Evolutionary conservation across 495 filamentous ascomycete species (phyloP).

Genomic region (Acidomyces sp.): DNA sequence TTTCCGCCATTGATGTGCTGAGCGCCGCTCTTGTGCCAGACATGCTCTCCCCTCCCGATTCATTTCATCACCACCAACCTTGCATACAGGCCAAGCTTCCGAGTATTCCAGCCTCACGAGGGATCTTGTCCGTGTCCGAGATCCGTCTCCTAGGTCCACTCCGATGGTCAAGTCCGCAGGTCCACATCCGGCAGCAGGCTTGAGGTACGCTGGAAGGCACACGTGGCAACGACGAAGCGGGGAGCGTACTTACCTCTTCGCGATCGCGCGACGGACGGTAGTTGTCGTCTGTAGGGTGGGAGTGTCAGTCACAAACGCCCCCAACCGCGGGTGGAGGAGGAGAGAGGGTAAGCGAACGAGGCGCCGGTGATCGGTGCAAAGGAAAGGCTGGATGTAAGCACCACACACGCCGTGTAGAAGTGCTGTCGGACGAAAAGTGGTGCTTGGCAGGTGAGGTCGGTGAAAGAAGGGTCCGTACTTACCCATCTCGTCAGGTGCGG

Average conservation of each 20-base stretch:
- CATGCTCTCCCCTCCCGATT: no score
- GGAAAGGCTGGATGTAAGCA: not conserved
- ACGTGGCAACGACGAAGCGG: slow-evolving; percentile 12
- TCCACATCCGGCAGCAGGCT: not conserved
- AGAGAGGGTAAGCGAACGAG: not conserved
- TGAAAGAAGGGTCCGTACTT: slow-evolving; percentile 4
- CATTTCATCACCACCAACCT: no score
- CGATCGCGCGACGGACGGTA: slow-evolving; percentile 20
- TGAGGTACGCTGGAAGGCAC: slow-evolving; percentile 1
- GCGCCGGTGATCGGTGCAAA: not conserved
- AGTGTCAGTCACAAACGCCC: slow-evolving; percentile 2
- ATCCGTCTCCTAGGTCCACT: no score
- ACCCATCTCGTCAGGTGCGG: slow-evolving; percentile 10
- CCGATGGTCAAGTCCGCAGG: no score
- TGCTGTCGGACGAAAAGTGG: not conserved
- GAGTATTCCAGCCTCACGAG: not conserved
- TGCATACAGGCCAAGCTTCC: not conserved
- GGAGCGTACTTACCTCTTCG: slow-evolving; percentile 14
- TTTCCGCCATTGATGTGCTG: no score
- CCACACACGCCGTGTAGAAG: not conserved
- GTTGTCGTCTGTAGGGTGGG: slow-evolving; percentile 17
- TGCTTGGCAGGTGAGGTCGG: slow-evolving; percentile 6
- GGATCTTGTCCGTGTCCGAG: not conserved
- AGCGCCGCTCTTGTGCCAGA: no score
- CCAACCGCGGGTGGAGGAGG: not conserved